These are phyloP conservation scores for Camellia sinensis DNA, from an alignment of 148 eudicot species.

Conservation along the genomic window DNA sequence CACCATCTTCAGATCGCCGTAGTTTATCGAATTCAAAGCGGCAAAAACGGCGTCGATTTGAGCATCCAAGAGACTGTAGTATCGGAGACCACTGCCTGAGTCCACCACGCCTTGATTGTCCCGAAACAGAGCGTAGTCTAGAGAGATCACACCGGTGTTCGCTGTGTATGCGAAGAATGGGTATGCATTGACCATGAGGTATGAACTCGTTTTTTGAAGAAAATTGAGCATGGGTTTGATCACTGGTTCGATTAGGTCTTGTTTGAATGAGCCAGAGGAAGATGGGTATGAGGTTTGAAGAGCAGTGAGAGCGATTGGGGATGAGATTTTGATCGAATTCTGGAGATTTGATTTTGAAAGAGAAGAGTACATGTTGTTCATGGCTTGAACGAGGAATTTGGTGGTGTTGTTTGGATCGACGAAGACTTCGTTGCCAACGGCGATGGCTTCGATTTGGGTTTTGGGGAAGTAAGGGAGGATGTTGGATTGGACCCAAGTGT, in stretches of 20 bases:
- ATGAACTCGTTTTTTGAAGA: slow-evolving; percentile 51
- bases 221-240: slow-evolving; percentile 67
- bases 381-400: slow-evolving; percentile 58
- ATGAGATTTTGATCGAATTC: slow-evolving; percentile 42
- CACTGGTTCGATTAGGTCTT: slow-evolving; percentile 50
- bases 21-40: slow-evolving; percentile 42
- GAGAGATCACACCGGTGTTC: slow-evolving; percentile 56
- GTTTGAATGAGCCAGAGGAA: slow-evolving; percentile 70
- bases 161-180: slow-evolving; percentile 75
- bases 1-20: slow-evolving; percentile 49
- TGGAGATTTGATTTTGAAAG: slow-evolving; percentile 31
- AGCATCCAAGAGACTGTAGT: slow-evolving; percentile 64
- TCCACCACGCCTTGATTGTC: slow-evolving; percentile 49
- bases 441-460: slow-evolving; percentile 49
- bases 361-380: slow-evolving; percentile 52
- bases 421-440: slow-evolving; percentile 91
- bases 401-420: slow-evolving; percentile 50
- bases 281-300: slow-evolving; percentile 66
- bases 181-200: slow-evolving; percentile 71
- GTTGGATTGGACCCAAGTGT: slow-evolving; percentile 60
- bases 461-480: slow-evolving; percentile 43
- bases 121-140: slow-evolving; percentile 66
- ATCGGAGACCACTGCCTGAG: slow-evolving; percentile 54
- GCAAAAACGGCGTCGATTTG: slow-evolving; percentile 83
- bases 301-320: slow-evolving; percentile 60